Conservation (phyloP, 352 stramenopile species). For the Globisporangium carolinianum region DNA sequence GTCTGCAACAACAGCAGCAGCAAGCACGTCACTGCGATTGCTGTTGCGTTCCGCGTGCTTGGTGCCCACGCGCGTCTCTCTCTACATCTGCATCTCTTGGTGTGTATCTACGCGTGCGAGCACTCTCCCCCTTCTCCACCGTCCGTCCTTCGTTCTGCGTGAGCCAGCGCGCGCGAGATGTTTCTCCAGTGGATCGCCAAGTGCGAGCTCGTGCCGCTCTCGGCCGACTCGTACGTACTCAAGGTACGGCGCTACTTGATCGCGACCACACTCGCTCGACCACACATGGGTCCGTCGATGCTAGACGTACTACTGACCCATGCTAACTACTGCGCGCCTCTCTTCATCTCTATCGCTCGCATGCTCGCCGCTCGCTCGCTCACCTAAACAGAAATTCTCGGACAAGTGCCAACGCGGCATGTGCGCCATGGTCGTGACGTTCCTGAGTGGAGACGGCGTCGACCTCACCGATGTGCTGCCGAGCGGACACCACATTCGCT, state of each 20-base stretch:
- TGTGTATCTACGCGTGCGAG: background rate
- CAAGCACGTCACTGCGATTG: background rate
- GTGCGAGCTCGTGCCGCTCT: constrained; percentile 72
- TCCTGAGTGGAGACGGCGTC: constrained; percentile 45
- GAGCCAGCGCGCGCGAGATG: constrained; percentile 25
- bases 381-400: constrained; percentile 62
- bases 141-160: too few relatives aligned
- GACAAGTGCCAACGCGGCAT: constrained; percentile 83
- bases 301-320: too few relatives aligned
- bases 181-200: constrained; percentile 86
- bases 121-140: too few relatives aligned
- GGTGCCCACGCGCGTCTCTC: background rate
- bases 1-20: background rate
- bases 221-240: constrained; percentile 70
- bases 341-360: too few relatives aligned
- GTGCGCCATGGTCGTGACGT: constrained; percentile 75
- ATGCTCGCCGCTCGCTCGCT: background rate
- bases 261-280: background rate
- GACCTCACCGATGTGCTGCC: constrained; percentile 49
- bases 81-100: background rate
- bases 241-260: constrained; percentile 31
- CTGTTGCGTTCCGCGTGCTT: background rate
- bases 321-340: too few relatives aligned
- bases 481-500: constrained; percentile 73
- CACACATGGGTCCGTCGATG: background rate